A percentile compares a stretch with the other conserved stretches of the same genome.
Conservation (phyloP, 2,329 filamentous ascomycete species). For the Periconia macrospinosa region DNA sequence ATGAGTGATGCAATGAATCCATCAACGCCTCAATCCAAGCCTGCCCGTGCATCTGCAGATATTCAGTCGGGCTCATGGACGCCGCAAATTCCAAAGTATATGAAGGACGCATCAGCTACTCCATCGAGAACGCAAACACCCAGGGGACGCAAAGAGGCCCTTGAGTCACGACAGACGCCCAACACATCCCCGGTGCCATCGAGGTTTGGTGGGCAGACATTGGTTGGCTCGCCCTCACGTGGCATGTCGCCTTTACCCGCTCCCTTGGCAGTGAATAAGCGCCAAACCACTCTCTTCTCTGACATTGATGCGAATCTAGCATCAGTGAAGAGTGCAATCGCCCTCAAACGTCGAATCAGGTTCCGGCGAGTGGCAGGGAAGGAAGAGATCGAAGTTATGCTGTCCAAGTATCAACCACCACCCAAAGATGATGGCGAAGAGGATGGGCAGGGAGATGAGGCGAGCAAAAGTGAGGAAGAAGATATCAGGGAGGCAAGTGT, state of each 20-base stretch:
- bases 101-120: conserved; percentile 30
- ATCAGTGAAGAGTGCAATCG: conserved; percentile 30
- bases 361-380: conserved; percentile 32
- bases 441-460: not conserved
- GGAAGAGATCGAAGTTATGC: conserved; percentile 34
- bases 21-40: conserved; percentile 29
- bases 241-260: conserved; percentile 32
- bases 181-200: conserved; percentile 31
- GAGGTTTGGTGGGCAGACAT: conserved; percentile 27
- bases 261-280: conserved; percentile 24
- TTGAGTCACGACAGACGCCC: conserved; percentile 25
- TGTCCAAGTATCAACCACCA: conserved; percentile 39
- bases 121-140: conserved; percentile 40
- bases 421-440: conserved; percentile 26
- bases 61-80: conserved; percentile 34
- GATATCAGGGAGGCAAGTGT: conserved; percentile 47
- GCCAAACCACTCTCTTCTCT: conserved; percentile 36
- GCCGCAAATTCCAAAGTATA: conserved; percentile 40
- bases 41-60: conserved; percentile 28
- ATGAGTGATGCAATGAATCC: conserved; percentile 45
- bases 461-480: conserved; percentile 23
- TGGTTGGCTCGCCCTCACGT: conserved; percentile 32
- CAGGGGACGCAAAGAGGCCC: conserved; percentile 38
- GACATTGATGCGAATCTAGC: conserved; percentile 39
- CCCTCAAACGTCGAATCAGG: conserved; percentile 39